Evolutionary conservation across 2,329 filamentous ascomycete species (phyloP), one percentile per base, ranked within the genome.

Genomic region (Colletotrichum nymphaeae): DNA sequence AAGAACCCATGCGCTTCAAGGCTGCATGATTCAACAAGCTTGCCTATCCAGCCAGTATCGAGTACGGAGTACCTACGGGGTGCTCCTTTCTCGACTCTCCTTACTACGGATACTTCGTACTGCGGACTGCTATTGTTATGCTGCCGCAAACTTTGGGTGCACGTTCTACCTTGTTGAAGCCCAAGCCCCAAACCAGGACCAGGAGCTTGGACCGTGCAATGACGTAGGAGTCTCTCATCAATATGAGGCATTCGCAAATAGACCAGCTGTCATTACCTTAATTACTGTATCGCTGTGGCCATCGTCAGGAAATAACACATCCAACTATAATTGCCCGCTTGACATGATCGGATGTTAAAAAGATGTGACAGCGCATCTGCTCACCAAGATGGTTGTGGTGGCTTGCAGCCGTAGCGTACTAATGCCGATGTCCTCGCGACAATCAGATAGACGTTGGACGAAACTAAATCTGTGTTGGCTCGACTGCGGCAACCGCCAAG

Each of bases 171-270:
- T 35, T 12, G 11, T 63, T 59, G 68, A 72, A 74, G 67, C 68
- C 69, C 72, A 63, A 74, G 68, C 68, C 62, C 72, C 72, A 72
- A 68, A 72, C 72, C 46, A 28, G 42, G 22, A 46, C 37, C 52
- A n/a, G 58, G 68, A 72, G 62, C 57, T 72, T 72, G 71, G 49
- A 63, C 56, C 58, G 62, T n/a, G 28, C 14, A 32, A 74, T 72
- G 68, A 72, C 63, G 63, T 74, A 35, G 49, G 59, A 53, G 65
- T 52, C 58, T 32, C n/a, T 26, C 42, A n/a, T 24, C 26, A 56
- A 52, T 16, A 70, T 49, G 53, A 46, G 46, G 63, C 16, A 30
- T 67, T 26, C 28, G 30, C 19, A 8, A 24, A 37, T 24, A 30
- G 53, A n/a, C 63, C 30, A 57, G 30, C 16, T 37, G 19, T 22